A percentile compares a stretch with the other conserved stretches of the same genome.
These are phyloP conservation scores for Adiantum capillusveneris DNA, from an alignment of 75 land plant species.

Conservation along the genomic window DNA sequence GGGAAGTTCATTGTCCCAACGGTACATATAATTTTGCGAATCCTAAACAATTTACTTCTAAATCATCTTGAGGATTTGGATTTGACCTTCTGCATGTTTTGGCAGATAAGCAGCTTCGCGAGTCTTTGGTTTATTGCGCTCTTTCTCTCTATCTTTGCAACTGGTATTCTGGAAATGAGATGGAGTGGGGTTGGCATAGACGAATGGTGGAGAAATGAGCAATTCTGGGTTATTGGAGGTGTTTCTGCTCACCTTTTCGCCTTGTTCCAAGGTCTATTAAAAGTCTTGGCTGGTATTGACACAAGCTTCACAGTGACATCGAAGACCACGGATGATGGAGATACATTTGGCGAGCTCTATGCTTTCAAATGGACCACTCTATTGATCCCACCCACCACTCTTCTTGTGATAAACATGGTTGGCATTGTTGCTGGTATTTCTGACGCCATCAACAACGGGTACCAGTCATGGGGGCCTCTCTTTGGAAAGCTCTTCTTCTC, in stretches of 20 bases:
- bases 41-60: background rate
- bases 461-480: conserved; percentile 70
- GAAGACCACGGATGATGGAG: conserved; percentile 52
- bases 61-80: background rate
- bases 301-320: conserved; percentile 77
- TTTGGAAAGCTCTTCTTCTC: conserved; percentile 72
- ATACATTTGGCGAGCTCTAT: conserved; percentile 55
- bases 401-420: conserved; percentile 56
- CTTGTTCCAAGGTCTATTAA: conserved; percentile 68
- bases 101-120: conserved; percentile 72
- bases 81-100: conserved; percentile 2
- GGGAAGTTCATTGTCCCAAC: conserved; percentile 58
- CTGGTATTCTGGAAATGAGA: conserved; percentile 68
- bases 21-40: conserved; percentile 16
- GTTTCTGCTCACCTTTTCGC: conserved; percentile 74
- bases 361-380: conserved; percentile 65
- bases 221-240: conserved; percentile 85
- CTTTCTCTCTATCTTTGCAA: conserved; percentile 60
- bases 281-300: conserved; percentile 67
- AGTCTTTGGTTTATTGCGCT: conserved; percentile 56
- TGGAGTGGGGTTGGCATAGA: conserved; percentile 75
- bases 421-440: conserved; percentile 59
- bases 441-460: conserved; percentile 67
- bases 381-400: conserved; percentile 55
- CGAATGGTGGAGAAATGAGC: conserved; percentile 88